Conservation (phyloP, 2,329 filamentous ascomycete species). For the Fusarium sp. region DNA sequence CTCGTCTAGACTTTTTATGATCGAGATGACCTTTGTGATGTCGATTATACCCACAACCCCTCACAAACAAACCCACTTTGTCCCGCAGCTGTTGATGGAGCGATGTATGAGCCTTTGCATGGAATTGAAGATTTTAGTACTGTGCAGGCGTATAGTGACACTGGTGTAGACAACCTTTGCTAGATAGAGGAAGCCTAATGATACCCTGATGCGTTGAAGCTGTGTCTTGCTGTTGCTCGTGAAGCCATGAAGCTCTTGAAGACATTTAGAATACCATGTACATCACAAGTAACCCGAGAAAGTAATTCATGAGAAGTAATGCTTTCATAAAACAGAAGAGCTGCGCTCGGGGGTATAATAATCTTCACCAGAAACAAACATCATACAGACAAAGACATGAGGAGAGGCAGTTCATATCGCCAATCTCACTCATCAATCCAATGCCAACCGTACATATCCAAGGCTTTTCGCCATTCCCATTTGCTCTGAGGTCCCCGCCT, state of each 20-base stretch:
- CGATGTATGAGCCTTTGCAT: constrained; percentile 30
- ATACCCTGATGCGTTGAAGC: constrained; percentile 53
- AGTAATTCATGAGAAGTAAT: background rate
- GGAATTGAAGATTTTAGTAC: constrained; percentile 34
- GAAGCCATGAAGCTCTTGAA: background rate
- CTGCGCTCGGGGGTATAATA: constrained; percentile 54
- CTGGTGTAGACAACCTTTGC: constrained; percentile 40
- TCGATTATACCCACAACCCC: constrained; percentile 24
- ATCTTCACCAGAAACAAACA: constrained; percentile 61
- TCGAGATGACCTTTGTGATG: constrained; percentile 37
- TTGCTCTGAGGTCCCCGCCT: constrained; percentile 50
- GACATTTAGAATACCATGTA: too few relatives aligned
- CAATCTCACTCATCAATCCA: constrained; percentile 18
- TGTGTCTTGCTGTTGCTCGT: background rate
- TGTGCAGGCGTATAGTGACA: constrained; percentile 27
- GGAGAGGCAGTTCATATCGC: constrained; percentile 36
- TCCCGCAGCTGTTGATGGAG: constrained; percentile 28
- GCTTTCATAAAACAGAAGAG: constrained; percentile 28
- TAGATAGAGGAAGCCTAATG: constrained; percentile 52
- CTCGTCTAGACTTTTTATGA: constrained; percentile 28
- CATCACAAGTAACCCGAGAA: background rate
- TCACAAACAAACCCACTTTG: constrained; percentile 19
- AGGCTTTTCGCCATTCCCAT: constrained; percentile 36
- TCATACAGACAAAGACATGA: constrained; percentile 38
- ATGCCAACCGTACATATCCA: constrained; percentile 35